Conservation (phyloP, 345 rosid genomes). For the Punica granatum region DNA sequence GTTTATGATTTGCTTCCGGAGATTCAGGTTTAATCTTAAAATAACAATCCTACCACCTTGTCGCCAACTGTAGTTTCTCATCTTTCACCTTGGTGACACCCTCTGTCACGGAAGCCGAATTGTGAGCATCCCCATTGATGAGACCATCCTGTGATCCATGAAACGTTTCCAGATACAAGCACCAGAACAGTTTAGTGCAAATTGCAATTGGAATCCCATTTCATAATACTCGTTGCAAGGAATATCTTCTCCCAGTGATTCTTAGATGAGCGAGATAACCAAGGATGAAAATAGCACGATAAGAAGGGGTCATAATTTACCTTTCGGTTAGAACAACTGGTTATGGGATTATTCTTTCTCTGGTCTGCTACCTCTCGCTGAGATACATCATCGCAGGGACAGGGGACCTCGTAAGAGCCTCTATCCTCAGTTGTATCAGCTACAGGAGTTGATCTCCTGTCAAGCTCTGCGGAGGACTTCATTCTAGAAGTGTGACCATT, state of each 20-base stretch:
- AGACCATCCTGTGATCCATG: slow-evolving; percentile 1
- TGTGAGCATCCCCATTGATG: background rate
- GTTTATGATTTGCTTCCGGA: background rate
- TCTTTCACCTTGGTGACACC: slow-evolving; percentile 10
- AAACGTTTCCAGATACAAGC: background rate
- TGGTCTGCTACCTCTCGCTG: background rate
- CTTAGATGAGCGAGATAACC: background rate
- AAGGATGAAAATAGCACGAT: too few relatives aligned
- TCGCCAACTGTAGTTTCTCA: slow-evolving; percentile 12
- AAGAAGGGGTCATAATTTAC: slow-evolving; percentile 11
- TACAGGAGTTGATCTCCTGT: slow-evolving; percentile 2
- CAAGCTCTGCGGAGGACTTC: background rate
- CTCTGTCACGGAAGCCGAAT: slow-evolving; percentile 1
- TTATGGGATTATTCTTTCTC: background rate
- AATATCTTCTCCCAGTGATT: slow-evolving; percentile 2
- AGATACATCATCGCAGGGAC: background rate
- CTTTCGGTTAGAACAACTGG: slow-evolving; percentile 6
- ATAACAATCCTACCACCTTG: slow-evolving; percentile 15
- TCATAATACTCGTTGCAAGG: background rate
- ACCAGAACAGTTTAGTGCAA: background rate
- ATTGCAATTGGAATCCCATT: background rate
- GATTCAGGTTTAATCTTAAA: background rate
- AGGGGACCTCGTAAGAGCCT: slow-evolving; percentile 6
- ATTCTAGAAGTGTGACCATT: slow-evolving; percentile 1
- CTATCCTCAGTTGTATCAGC: slow-evolving; percentile 10